A percentile compares a stretch with the other conserved stretches of the same genome.
Conservation (phyloP, 768 basidiomycete species). For the Suillus spraguei region DNA sequence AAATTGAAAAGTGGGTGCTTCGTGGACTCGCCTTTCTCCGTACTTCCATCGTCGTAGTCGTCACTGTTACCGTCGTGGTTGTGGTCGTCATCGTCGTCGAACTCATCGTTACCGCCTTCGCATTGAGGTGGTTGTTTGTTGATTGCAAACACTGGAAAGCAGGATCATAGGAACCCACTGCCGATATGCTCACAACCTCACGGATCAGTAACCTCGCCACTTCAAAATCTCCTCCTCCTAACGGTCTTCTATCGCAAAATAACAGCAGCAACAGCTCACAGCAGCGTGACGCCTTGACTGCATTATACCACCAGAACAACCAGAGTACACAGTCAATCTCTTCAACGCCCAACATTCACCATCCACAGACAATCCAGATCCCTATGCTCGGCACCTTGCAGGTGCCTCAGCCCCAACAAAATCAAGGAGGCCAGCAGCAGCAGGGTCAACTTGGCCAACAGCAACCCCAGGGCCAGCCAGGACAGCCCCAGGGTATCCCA, state of each 20-base stretch:
- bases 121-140: conserved; percentile 32
- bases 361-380: conserved; percentile 49
- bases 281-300: conserved; percentile 33
- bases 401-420: conserved; percentile 53
- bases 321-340: conserved; percentile 22
- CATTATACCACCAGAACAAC: conserved; percentile 31
- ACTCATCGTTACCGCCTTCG: conserved; percentile 9
- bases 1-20: conserved; percentile 1
- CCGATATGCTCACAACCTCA: conserved; percentile 36
- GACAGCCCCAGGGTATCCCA: conserved; percentile 58
- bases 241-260: conserved; percentile 19
- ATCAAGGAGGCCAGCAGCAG: conserved; percentile 58
- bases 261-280: conserved; percentile 27
- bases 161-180: conserved; percentile 16
- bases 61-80: conserved; percentile 10
- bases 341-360: conserved; percentile 35
- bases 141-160: conserved; percentile 28
- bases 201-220: conserved; percentile 34
- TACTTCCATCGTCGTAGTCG: conserved; percentile 12
- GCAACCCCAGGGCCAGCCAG: conserved; percentile 54
- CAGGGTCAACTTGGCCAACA: conserved; percentile 37
- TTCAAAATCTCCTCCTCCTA: conserved; percentile 29
- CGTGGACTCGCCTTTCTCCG: conserved; percentile 13
- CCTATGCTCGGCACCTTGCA: conserved; percentile 77
- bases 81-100: conserved; percentile 15